These are phyloP conservation scores for Manihot esculenta DNA, from an alignment of 441 rosid species.

Conservation along the genomic window DNA sequence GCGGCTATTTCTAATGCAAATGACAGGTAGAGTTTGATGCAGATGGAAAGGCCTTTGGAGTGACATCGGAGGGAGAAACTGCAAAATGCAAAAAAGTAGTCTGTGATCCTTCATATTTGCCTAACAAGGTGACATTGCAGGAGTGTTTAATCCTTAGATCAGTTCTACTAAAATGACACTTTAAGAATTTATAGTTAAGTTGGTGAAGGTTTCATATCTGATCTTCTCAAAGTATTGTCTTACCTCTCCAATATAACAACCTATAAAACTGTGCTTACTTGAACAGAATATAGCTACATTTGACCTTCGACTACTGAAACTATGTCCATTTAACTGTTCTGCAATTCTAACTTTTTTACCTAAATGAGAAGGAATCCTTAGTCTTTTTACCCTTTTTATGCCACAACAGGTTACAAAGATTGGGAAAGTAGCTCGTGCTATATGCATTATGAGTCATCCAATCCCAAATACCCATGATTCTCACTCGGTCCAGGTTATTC, in stretches of 20 bases:
- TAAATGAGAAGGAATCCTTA: not conserved
- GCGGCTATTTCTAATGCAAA: not conserved
- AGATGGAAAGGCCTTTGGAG: conserved; percentile 66
- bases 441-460: conserved; percentile 82
- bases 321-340: not conserved
- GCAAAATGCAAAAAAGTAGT: conserved; percentile 86
- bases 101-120: conserved; percentile 78
- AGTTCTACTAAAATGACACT: not conserved
- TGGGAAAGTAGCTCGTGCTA: conserved; percentile 78
- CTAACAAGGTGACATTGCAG: conserved; percentile 52
- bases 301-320: not conserved
- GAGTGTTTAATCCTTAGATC: not conserved
- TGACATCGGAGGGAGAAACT: conserved; percentile 82
- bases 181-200: not conserved
- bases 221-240: too few relatives aligned
- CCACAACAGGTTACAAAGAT: conserved; percentile 61
- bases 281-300: too few relatives aligned
- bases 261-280: not conserved
- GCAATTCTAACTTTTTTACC: not conserved
- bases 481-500: conserved; percentile 77
- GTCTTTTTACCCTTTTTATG: not conserved
- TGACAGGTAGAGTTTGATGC: conserved; percentile 68
- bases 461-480: conserved; percentile 72
- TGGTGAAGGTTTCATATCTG: not conserved
- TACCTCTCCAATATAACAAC: not conserved